Evolutionary conservation across 768 basidiomycete genomes (phyloP).

Genomic region (Podaxis rugospora): DNA sequence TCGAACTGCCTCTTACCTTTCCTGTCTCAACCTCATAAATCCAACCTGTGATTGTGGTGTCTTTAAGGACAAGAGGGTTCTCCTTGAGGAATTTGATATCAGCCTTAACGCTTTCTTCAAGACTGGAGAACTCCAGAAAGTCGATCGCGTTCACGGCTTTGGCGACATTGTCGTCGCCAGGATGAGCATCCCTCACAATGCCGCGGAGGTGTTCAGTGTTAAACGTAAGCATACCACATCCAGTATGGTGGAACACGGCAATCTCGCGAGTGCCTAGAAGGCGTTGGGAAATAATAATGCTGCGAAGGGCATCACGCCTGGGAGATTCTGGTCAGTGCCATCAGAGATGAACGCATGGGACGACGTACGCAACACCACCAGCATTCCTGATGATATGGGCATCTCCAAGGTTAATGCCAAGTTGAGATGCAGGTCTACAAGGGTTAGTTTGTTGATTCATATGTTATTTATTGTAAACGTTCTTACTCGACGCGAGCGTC

Average conservation of each 20-base stretch:
- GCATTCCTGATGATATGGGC: slow-evolving; percentile 74
- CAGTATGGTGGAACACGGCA: slow-evolving; percentile 66
- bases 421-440: slow-evolving; percentile 48
- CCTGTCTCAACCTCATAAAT: slow-evolving; percentile 61
- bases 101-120: slow-evolving; percentile 50
- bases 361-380: slow-evolving; percentile 57
- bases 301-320: slow-evolving; percentile 62
- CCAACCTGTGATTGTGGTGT: slow-evolving; percentile 59
- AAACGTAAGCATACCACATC: slow-evolving; percentile 72
- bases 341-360: background rate
- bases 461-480: background rate
- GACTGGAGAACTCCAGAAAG: slow-evolving; percentile 47
- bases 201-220: slow-evolving; percentile 42
- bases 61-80: slow-evolving; percentile 51
- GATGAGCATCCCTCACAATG: slow-evolving; percentile 43
- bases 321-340: background rate
- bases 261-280: slow-evolving; percentile 68
- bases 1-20: slow-evolving; percentile 33
- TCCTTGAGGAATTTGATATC: slow-evolving; percentile 58
- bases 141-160: slow-evolving; percentile 38
- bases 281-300: slow-evolving; percentile 68
- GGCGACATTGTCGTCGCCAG: slow-evolving; percentile 26
- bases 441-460: slow-evolving; percentile 1
- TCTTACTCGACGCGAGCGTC: slow-evolving; percentile 66
- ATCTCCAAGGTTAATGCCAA: slow-evolving; percentile 63